Evolutionary conservation across 1,284 basidiomycete species (phyloP), one percentile per base, ranked within the genome.

Genomic region (Schizophyllum amplum): DNA sequence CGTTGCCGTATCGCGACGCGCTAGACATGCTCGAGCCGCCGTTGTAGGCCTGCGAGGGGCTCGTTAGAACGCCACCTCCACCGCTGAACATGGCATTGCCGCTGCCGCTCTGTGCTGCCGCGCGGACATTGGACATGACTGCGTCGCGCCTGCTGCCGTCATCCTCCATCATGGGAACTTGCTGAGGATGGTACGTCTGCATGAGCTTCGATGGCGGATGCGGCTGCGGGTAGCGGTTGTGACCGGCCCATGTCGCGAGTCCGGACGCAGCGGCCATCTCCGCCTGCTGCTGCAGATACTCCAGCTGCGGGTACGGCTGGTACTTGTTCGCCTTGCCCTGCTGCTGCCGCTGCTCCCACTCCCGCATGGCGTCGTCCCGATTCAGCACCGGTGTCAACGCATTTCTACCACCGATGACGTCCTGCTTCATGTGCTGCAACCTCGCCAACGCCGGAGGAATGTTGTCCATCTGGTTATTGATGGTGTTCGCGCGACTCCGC

Each of bases 361-460:
- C 92, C 51, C 86, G 82, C 76, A 92, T 87, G 50, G 90, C 87
- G 63, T 96, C 92, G 66, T 95, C 93, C 58, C 92, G 81, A 66
- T 94, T 93, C 64, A 94, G 73, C 51, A 95, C 90, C 1, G 92
- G 92, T 20, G 92, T 94, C 67, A 94, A 72, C 21, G 90, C 86
- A 66, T 89, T 93, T 60, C 33, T 17, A 47, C 86, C 89, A 47
- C 80, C 81, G 55, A 92, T 91, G 56, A 90, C 84, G 67, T 95
- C 90, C 62, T 92, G 84, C 55, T 90, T 92, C 83, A 94, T 92
- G 56, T 92, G 90, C 55, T 92, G 90, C 63, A 95, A 71, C 22
- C 92, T 80, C 15, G 92, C 92, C 52, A 98, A 75, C 53, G 94
- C 93, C 13, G 94, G 92, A 21, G 96, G 96, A 20, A 98, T 87